A percentile compares a stretch with the other conserved stretches of the same genome.
Evolutionary conservation across 148 eudicot species (phyloP).

Genomic region (Rhododendron vialii): DNA sequence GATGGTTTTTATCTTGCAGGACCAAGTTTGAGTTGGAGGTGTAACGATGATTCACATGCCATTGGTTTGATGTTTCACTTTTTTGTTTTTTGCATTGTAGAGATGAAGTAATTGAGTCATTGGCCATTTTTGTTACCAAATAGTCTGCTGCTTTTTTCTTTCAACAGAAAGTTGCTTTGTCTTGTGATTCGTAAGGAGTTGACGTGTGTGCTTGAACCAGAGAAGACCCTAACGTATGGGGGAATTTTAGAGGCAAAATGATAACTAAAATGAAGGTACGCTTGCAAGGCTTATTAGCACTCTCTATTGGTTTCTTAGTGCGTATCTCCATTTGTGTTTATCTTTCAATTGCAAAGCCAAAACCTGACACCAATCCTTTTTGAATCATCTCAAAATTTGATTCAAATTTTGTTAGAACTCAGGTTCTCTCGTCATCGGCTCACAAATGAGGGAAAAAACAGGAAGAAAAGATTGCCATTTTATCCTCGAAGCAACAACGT

Average conservation of each 20-base stretch:
- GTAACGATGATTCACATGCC: neutral
- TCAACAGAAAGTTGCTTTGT: neutral
- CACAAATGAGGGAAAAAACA: neutral
- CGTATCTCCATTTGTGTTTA: neutral
- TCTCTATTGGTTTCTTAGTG: neutral
- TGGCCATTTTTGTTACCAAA: neutral
- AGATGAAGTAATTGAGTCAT: neutral
- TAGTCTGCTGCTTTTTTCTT: neutral
- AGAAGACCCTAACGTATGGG: neutral
- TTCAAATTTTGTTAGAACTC: neutral
- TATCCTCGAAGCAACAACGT: neutral
- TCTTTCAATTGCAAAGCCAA: neutral
- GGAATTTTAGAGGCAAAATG: neutral
- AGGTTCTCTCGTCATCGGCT: neutral
- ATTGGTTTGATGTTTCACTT: neutral
- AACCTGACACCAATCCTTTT: neutral
- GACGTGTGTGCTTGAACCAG: neutral
- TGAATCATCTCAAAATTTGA: neutral
- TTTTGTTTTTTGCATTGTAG: neutral
- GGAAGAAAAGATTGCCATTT: neutral
- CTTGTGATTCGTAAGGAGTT: neutral
- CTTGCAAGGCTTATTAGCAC: neutral
- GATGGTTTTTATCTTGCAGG: neutral
- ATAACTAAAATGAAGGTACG: neutral
- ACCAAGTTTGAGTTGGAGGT: neutral